Base-by-base conservation (phyloP, 257 asterid species). In the Nicotiana paniculata region DNA sequence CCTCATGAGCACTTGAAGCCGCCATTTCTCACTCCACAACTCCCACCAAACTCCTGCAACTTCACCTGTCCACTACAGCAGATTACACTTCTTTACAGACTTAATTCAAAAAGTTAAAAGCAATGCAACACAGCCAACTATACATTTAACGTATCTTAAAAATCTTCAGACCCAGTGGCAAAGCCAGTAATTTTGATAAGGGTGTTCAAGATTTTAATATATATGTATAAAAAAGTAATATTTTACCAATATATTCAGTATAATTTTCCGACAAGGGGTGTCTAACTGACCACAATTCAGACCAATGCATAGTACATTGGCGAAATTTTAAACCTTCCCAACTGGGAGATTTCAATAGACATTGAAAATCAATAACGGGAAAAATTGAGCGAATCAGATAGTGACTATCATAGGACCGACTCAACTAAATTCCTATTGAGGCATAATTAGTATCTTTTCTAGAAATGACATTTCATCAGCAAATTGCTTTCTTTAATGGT, bases 11-110 rank as follows among this genome's bases (percentile, higher is more conserved):
- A 81, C 79, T 85, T 85, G 91, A 92, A 55, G 94, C 95, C 97
- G 94, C 95, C 97, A 93, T 93, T 86, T 66, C 87, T 84, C 85
- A 77, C 88, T 79, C 92, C 81, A 81, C 86, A 88, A 89, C 90
- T 85, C 77, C 84, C 91, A 74, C 87, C 84, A 83, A 86, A 81
- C 87, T 84, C 87, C 86, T 83, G 84, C 90, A 72, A 84, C 88
- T 79, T 85, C 89, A 90, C 85, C 91, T 89, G 88, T 81, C 84
- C 89, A 81, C 6, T 32, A 55, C 35, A 66, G 32, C 35, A 66
- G 21, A 75, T 15, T 53, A 28, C 28, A 75, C 64, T 32, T 51
- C 28, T 51, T 51, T 26, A 51, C 80, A 75, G 62, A 51, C 54
- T 7, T 26, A 4, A 26, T 51, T 48, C 63, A 28, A 33, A 43